Conservation (phyloP, 192 early-diverging fungal genomes). For the Coemansia sp. region DNA sequence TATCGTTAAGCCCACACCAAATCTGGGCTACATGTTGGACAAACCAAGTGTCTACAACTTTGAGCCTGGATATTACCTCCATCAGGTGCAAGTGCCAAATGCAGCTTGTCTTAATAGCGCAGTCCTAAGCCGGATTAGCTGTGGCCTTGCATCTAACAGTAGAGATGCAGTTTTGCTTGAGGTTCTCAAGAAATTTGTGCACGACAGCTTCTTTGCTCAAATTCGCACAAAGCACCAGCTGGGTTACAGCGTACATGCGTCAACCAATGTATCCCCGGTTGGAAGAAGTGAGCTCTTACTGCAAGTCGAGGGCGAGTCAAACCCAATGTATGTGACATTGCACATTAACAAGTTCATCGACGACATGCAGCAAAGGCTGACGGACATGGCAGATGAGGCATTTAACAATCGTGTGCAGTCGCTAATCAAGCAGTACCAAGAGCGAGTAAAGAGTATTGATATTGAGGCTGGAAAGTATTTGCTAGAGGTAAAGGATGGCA, state of each 20-base stretch:
- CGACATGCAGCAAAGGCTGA: slow-evolving; percentile 35
- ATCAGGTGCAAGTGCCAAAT: neutral
- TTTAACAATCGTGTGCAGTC: slow-evolving; percentile 64
- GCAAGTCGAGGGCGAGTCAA: slow-evolving; percentile 69
- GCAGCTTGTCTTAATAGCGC: too few species aligned
- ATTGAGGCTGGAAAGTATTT: slow-evolving; percentile 68
- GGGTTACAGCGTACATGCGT: slow-evolving; percentile 54
- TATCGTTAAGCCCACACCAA: slow-evolving; percentile 5
- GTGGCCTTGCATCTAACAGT: too few species aligned
- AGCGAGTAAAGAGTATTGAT: slow-evolving; percentile 68
- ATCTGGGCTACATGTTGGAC: slow-evolving; percentile 79
- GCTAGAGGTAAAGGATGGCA: slow-evolving; percentile 61
- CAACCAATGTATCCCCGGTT: too few species aligned
- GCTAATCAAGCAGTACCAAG: slow-evolving; percentile 58
- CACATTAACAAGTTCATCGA: slow-evolving; percentile 78
- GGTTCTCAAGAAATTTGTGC: slow-evolving; percentile 72
- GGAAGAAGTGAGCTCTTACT: too few species aligned
- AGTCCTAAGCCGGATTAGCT: too few species aligned
- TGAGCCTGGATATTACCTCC: slow-evolving; percentile 65
- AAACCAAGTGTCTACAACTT: slow-evolving; percentile 85
- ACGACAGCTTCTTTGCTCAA: slow-evolving; percentile 87
- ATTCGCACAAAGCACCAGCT: slow-evolving; percentile 88
- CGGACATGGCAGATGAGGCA: slow-evolving; percentile 32
- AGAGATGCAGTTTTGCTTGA: slow-evolving; percentile 23
- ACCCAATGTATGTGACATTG: slow-evolving; percentile 75